These are phyloP conservation scores for Puccinia horiana DNA, from an alignment of 1,284 basidiomycete genomes.

Conservation along the genomic window DNA sequence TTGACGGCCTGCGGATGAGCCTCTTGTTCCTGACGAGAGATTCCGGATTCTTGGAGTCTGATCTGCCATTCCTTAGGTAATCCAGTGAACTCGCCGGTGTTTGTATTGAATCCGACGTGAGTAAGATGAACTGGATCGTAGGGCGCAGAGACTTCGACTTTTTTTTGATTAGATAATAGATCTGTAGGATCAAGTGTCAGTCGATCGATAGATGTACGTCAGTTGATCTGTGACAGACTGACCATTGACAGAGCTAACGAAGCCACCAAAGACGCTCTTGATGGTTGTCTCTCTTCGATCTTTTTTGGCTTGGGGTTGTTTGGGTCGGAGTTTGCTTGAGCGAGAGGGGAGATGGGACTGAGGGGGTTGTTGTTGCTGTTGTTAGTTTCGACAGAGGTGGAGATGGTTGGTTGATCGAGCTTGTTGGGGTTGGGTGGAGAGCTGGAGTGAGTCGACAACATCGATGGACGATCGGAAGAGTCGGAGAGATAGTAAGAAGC, in stretches of 20 bases:
- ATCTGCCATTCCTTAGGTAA: constrained; percentile 99
- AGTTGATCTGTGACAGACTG: constrained; percentile 26
- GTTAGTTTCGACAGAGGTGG: not conserved
- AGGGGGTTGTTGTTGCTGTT: not conserved
- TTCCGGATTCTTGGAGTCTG: constrained; percentile 90
- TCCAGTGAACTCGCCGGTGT: constrained; percentile 87
- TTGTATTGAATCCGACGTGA: constrained; percentile 98
- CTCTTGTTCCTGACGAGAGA: constrained; percentile 91
- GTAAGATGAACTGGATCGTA: constrained; percentile 99
- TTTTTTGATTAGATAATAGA: constrained; percentile 75
- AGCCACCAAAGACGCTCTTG: constrained; percentile 59
- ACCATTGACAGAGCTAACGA: constrained; percentile 59
- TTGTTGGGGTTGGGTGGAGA: not conserved
- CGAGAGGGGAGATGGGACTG: constrained; percentile 5
- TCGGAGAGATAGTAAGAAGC: constrained; percentile 45
- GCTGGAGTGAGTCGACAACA: not conserved
- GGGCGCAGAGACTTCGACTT: constrained; percentile 89
- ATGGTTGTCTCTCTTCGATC: constrained; percentile 52
- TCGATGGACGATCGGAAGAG: not conserved
- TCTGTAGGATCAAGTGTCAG: constrained; percentile 60
- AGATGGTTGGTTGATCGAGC: not conserved
- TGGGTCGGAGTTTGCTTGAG: not conserved
- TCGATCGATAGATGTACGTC: not conserved
- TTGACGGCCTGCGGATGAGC: constrained; percentile 97
- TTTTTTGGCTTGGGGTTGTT: not conserved